Evolutionary conservation across 2,329 filamentous ascomycete genomes (phyloP).

Genomic region (Colletotrichum salicis): DNA sequence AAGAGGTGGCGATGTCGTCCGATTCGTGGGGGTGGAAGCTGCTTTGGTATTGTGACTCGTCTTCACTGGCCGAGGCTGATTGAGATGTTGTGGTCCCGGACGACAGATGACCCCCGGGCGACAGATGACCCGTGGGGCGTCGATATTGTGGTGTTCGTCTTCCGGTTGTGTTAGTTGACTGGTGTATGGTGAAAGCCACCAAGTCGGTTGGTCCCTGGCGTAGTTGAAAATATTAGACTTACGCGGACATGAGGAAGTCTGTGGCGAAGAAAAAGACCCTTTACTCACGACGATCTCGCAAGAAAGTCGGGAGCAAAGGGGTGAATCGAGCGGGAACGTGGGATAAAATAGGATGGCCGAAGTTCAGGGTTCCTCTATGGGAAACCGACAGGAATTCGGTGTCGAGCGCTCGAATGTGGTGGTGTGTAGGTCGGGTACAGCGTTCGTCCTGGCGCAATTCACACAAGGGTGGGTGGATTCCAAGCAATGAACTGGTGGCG

Average conservation of each 20-base stretch:
- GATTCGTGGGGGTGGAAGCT: constrained; percentile 39
- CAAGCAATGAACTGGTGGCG: constrained; percentile 15
- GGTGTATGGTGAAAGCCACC: constrained; percentile 36
- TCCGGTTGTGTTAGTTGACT: constrained; percentile 36
- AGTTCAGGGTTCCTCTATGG: constrained; percentile 17
- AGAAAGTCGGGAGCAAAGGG: constrained; percentile 59
- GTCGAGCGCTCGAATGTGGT: constrained; percentile 9
- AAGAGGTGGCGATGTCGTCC: constrained; percentile 44
- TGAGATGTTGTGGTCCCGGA: constrained; percentile 40
- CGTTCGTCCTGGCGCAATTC: constrained; percentile 27
- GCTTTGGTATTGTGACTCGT: constrained; percentile 46
- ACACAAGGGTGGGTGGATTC: constrained; percentile 4
- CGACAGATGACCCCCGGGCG: constrained; percentile 36
- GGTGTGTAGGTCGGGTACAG: constrained; percentile 10
- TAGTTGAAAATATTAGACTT: constrained; percentile 40
- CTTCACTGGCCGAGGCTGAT: constrained; percentile 51
- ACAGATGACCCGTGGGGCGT: constrained; percentile 38
- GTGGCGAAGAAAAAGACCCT: constrained; percentile 49
- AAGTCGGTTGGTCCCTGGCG: constrained; percentile 32
- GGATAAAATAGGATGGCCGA: constrained; percentile 19
- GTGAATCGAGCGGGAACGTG: constrained; percentile 37
- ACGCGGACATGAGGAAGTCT: constrained; percentile 52
- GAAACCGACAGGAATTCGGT: constrained; percentile 7
- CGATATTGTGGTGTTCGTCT: constrained; percentile 6
- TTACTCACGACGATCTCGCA: constrained; percentile 58